Evolutionary conservation across 2,329 filamentous ascomycete genomes (phyloP).

Genomic region (Aspergillus phoenicis): DNA sequence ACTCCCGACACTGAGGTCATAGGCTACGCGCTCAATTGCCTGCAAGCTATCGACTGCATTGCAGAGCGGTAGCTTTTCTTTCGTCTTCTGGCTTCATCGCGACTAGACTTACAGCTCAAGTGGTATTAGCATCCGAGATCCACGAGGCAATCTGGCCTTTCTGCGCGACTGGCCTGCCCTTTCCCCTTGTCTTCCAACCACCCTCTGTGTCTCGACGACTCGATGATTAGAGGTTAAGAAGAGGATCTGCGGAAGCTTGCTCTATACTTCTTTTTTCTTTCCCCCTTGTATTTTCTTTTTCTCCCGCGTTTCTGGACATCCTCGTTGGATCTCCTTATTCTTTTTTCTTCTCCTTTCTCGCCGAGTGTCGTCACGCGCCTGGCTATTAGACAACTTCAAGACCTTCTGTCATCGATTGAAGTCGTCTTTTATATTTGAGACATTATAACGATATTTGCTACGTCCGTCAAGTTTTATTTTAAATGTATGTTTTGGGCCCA

Average conservation of each 20-base stretch:
- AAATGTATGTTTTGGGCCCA: slow-evolving; percentile 9
- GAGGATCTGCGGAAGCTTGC: slow-evolving; percentile 15
- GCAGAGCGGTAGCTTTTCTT: background rate
- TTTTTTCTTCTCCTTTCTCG: background rate
- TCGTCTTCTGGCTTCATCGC: background rate
- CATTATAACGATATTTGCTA: slow-evolving; percentile 16
- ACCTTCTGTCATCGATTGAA: background rate
- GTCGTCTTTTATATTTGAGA: background rate
- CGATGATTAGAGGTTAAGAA: slow-evolving; percentile 19
- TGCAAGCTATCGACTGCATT: background rate
- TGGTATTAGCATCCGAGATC: slow-evolving; percentile 5
- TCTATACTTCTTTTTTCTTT: slow-evolving; percentile 2
- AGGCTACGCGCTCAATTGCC: background rate
- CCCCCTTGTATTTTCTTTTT: background rate
- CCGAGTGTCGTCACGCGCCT: background rate
- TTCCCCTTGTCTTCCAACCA: slow-evolving; percentile 18
- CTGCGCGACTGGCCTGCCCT: slow-evolving; percentile 15
- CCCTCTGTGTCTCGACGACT: slow-evolving; percentile 11
- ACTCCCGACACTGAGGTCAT: slow-evolving; percentile 4
- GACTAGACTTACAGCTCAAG: slow-evolving; percentile 8
- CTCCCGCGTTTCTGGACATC: background rate
- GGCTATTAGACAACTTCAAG: background rate
- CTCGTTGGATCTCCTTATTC: background rate
- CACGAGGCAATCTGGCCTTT: slow-evolving; percentile 26
- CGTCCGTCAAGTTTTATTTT: slow-evolving; percentile 11